Evolutionary conservation across 1,284 basidiomycete species (phyloP), one percentile per base, ranked within the genome.

Genomic region (Ceratobasidium sp.): DNA sequence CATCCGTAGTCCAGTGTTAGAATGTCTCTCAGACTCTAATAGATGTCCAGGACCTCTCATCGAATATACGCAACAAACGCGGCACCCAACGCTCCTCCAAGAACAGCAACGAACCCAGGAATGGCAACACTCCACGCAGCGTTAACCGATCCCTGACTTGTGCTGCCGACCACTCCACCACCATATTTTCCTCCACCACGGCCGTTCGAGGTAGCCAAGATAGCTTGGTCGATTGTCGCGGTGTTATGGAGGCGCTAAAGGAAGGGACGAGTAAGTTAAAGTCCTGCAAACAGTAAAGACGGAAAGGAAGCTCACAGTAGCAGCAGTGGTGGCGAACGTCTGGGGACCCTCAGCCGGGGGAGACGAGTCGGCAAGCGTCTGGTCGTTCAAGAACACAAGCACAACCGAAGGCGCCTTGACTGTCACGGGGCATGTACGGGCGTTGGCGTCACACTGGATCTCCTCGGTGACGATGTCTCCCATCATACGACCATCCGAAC

Each of bases 341-440:
- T 75, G 65, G 24, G 73, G 57, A 15, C 75, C 71, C 41, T 48
- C 74, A 1, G 65, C 74, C 0, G 82, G 81, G 0, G 83, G 81
- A 4, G 81, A 81, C 0, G 84, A 82, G 53, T 85, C 84, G 1
- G 79, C 78, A 73, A 86, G 78, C 1, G 87, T 85, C 7, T 81
- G 80, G 47, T 86, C 82, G n/a, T 83, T 85, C 62, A 94, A 83
- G 85, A 91, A 94, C 27, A 94, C 91, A 65, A 94, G 84, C 4
- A 91, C 92, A 72, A 89, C 88, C 14, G 87, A 87, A 0, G 93
- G 93, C 0, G 91, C 92, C n/a, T 88, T 87, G 27, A 94, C 89
- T 1, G 83, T 84, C 72, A 94, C 84, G 7, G 81, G 77, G 82
- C 93, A 94, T 0, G 84, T 82, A 71, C 88, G 87, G 73, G 84